A percentile compares a stretch with the other conserved stretches of the same genome.
Evolutionary conservation across 805 yeast species (phyloP).

Genomic region (Jamesozyma piceae): DNA sequence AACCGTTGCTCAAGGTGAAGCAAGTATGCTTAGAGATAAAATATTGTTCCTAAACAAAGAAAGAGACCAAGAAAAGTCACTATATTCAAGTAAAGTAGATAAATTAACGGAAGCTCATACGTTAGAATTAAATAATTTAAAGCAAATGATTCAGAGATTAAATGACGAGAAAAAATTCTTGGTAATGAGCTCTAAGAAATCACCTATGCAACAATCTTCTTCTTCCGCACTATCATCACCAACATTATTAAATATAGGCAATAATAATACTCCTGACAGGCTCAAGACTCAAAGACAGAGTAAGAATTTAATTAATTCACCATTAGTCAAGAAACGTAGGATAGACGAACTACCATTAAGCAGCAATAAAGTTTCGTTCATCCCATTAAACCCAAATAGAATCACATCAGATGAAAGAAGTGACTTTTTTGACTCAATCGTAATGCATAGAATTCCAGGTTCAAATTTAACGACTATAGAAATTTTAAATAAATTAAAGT

Average conservation of each 20-base stretch:
- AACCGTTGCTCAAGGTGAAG: conserved; percentile 63
- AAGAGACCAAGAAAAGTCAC: conserved; percentile 32
- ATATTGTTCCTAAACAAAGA: conserved; percentile 39
- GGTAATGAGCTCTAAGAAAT: conserved; percentile 37
- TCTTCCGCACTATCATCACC: conserved; percentile 4
- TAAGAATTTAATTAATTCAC: conserved; percentile 2
- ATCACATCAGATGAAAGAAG: conserved; percentile 19
- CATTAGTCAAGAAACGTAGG: conserved; percentile 10
- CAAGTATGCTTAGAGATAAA: conserved; percentile 64
- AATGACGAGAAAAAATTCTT: conserved; percentile 51
- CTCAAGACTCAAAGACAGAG: neutral
- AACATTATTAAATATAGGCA: neutral
- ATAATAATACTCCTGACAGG: neutral
- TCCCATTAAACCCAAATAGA: conserved; percentile 14
- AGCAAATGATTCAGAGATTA: conserved; percentile 35
- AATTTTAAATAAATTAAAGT: conserved; percentile 16
- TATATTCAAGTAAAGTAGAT: conserved; percentile 21
- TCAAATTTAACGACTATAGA: conserved; percentile 22
- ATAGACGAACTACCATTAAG: neutral
- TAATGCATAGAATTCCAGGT: conserved; percentile 20
- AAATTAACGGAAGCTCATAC: conserved; percentile 16
- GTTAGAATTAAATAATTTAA: conserved; percentile 34
- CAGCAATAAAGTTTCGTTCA: conserved; percentile 4
- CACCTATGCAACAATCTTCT: conserved; percentile 25
- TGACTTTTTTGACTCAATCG: conserved; percentile 18